Conservation (phyloP, 257 asterid species). For the Salvia rosmarinus region DNA sequence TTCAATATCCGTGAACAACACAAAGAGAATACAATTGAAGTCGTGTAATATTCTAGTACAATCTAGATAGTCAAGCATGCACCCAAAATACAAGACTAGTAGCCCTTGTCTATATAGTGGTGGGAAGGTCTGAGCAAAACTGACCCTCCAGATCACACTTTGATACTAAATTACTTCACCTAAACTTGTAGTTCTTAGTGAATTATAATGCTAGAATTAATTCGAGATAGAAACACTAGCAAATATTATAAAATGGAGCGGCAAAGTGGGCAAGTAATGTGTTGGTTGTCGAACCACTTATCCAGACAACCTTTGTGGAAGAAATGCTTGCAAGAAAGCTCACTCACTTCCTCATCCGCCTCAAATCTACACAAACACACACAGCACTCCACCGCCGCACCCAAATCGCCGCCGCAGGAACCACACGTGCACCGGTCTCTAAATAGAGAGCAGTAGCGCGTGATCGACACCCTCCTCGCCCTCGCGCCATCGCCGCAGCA, state of each 20-base stretch:
- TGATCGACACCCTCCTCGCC: slow-evolving; percentile 13
- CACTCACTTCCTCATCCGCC: slow-evolving; percentile 57
- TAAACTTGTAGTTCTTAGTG: no score
- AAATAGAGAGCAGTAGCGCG: slow-evolving; percentile 4
- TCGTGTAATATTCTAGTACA: no score
- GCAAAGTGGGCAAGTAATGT: slow-evolving; percentile 68
- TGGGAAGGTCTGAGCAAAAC: no score
- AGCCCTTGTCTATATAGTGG: no score
- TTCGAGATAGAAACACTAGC: no score
- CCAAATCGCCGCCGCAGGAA: slow-evolving; percentile 18
- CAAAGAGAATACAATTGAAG: no score
- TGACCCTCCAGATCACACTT: no score
- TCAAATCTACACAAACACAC: slow-evolving; percentile 62
- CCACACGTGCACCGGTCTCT: background rate
- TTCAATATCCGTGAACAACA: no score
- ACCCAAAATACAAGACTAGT: no score
- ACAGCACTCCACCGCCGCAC: slow-evolving; percentile 45
- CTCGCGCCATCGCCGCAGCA: background rate
- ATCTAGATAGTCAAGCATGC: no score
- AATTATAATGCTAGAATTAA: no score
- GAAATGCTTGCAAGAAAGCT: slow-evolving; percentile 73
- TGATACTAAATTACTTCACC: no score
- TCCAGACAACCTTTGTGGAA: slow-evolving; percentile 66
- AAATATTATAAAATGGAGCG: slow-evolving; percentile 43
- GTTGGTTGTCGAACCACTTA: slow-evolving; percentile 61